Percentiles rank a stretch among this genome's conserved stretches.
Evolutionary conservation across 108 stramenopile genomes (phyloP).

Genomic region (Nannochloropsis salina): DNA sequence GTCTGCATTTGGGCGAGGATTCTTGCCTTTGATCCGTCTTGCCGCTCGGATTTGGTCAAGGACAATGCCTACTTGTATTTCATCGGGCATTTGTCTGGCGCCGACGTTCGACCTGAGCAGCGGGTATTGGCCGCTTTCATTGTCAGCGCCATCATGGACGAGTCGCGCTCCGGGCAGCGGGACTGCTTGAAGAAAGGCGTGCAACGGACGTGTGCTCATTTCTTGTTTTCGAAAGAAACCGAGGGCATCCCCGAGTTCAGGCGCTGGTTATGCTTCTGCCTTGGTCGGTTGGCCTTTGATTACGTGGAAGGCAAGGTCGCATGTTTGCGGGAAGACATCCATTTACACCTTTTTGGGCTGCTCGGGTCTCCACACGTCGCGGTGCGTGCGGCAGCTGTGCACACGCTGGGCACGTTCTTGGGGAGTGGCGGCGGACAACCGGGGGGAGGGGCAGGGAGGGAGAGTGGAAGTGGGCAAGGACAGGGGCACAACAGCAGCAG

Average conservation of each 20-base stretch:
- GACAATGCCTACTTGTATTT: conserved; percentile 76
- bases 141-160: conserved; percentile 67
- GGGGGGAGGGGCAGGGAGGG: conserved; percentile 17
- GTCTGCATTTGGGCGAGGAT: conserved; percentile 92
- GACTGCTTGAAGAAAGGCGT: conserved; percentile 73
- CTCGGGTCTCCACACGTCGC: conserved; percentile 43
- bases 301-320: conserved; percentile 62
- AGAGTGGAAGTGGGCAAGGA: neutral
- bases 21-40: conserved; percentile 77
- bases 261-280: conserved; percentile 74
- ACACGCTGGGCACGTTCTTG: conserved; percentile 69
- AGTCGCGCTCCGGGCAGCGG: conserved; percentile 69
- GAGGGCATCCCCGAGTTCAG: conserved; percentile 59
- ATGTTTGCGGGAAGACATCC: conserved; percentile 58
- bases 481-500: neutral
- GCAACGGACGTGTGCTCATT: conserved; percentile 59
- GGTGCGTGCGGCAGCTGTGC: conserved; percentile 75
- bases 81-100: conserved; percentile 66
- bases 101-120: conserved; percentile 28
- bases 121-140: conserved; percentile 72
- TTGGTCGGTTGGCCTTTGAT: conserved; percentile 67
- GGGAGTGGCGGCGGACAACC: conserved; percentile 34
- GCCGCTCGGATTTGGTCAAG: conserved; percentile 81
- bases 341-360: conserved; percentile 60
- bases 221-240: conserved; percentile 54